These are phyloP conservation scores for Cladorrhinum samala DNA, from an alignment of 495 filamentous ascomycete species.

Conservation along the genomic window DNA sequence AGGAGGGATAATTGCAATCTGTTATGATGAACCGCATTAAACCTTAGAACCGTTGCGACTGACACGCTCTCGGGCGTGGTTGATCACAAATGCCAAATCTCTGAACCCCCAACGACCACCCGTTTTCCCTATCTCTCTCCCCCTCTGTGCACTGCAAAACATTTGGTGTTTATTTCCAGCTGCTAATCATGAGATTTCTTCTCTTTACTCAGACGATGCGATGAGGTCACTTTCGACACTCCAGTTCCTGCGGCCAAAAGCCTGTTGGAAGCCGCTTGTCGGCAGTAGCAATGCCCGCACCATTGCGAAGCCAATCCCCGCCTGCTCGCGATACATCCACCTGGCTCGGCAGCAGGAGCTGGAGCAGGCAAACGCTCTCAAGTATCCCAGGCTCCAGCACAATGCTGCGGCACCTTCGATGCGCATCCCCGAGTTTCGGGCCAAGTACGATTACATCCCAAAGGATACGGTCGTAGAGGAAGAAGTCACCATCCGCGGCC, in stretches of 20 bases:
- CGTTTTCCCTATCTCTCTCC: background rate
- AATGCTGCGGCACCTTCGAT: conserved; percentile 18
- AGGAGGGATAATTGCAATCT: background rate
- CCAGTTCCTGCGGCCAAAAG: conserved; percentile 48
- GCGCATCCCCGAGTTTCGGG: conserved; percentile 35
- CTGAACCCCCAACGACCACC: conserved; percentile 38
- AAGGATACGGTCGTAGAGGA: conserved; percentile 26
- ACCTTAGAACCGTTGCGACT: conserved; percentile 93
- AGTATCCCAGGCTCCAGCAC: conserved; percentile 34
- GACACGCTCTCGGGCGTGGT: conserved; percentile 55
- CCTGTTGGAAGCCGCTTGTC: conserved; percentile 26
- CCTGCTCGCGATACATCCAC: conserved; percentile 44
- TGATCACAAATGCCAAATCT: conserved; percentile 54
- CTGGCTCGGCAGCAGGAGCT: conserved; percentile 28
- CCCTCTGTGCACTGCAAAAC: no score
- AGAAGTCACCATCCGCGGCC: conserved; percentile 42
- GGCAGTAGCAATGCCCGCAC: conserved; percentile 2
- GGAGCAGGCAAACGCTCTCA: conserved; percentile 29
- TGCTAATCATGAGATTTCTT: background rate
- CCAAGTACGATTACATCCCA: conserved; percentile 28
- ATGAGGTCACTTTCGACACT: conserved; percentile 37
- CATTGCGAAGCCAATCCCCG: no score
- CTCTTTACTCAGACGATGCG: conserved; percentile 13
- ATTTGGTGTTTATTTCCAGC: no score
- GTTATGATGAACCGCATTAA: conserved; percentile 40